These are phyloP conservation scores for Hyphodiscus hymeniophilus DNA, from an alignment of 495 filamentous ascomycete species.

Conservation along the genomic window DNA sequence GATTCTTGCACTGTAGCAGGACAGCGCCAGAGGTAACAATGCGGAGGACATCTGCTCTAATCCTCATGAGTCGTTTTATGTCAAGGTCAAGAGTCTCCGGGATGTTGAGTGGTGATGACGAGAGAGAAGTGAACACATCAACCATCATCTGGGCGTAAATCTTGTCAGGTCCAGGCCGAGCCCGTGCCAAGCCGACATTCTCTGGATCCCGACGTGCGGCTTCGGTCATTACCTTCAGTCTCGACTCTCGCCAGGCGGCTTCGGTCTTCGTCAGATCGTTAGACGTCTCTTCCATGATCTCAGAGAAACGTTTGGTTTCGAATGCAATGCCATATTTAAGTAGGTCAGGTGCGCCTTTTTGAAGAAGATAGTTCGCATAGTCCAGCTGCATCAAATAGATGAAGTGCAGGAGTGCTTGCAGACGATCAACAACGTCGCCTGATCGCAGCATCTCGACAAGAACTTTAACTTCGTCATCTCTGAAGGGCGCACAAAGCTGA, in stretches of 20 bases:
- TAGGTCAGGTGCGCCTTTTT: constrained; percentile 69
- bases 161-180: constrained; percentile 52
- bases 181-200: constrained; percentile 44
- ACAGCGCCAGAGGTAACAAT: constrained; percentile 75
- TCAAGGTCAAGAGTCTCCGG: constrained; percentile 89
- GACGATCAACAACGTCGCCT: constrained; percentile 76
- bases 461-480: constrained; percentile 75
- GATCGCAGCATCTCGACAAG: constrained; percentile 56
- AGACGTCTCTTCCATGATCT: constrained; percentile 52
- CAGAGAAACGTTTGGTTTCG: constrained; percentile 68
- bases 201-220: constrained; percentile 65
- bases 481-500: constrained; percentile 84
- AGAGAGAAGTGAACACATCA: constrained; percentile 39
- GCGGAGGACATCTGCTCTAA: constrained; percentile 61
- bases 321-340: constrained; percentile 75
- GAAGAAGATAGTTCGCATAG: constrained; percentile 89
- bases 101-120: constrained; percentile 41
- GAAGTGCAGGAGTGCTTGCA: constrained; percentile 74
- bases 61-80: constrained; percentile 52
- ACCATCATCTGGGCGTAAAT: constrained; percentile 74
- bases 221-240: constrained; percentile 61
- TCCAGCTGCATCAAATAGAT: constrained; percentile 91
- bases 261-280: constrained; percentile 55
- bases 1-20: constrained; percentile 85
- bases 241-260: constrained; percentile 64